These are phyloP conservation scores for Pyrenula aspistea DNA, from an alignment of 495 filamentous ascomycete species.

Conservation along the genomic window DNA sequence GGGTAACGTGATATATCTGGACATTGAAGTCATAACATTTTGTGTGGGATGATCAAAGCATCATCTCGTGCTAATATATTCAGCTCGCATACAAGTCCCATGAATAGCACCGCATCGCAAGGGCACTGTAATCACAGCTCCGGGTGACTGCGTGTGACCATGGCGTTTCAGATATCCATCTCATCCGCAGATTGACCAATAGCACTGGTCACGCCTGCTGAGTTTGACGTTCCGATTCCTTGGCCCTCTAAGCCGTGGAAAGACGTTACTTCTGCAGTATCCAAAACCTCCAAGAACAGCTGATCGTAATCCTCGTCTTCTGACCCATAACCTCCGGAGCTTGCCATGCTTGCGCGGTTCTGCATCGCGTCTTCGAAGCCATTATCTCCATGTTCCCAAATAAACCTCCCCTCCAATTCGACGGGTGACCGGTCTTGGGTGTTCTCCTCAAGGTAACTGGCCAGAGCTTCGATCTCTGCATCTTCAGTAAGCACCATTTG, in stretches of 20 bases:
- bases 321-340: constrained; percentile 14
- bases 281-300: constrained; percentile 41
- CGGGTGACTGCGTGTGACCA: too few relatives aligned
- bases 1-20: too few relatives aligned
- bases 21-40: too few relatives aligned
- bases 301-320: constrained; percentile 46
- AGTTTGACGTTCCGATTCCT: too few relatives aligned
- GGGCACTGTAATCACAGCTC: too few relatives aligned
- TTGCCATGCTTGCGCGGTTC: constrained; percentile 1
- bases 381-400: not conserved
- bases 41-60: too few relatives aligned
- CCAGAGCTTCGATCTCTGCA: constrained; percentile 43
- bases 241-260: constrained; percentile 28
- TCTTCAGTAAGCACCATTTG: constrained; percentile 30
- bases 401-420: not conserved
- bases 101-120: too few relatives aligned
- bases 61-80: too few relatives aligned
- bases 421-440: not conserved
- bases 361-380: not conserved
- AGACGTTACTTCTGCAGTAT: not conserved
- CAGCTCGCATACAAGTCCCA: too few relatives aligned
- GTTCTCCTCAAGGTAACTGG: constrained; percentile 24
- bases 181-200: too few relatives aligned
- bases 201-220: too few relatives aligned
- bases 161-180: too few relatives aligned